A percentile compares a stretch with the other conserved stretches of the same genome.
Evolutionary conservation across 768 basidiomycete genomes (phyloP).

Genomic region (Inosperma sp.): DNA sequence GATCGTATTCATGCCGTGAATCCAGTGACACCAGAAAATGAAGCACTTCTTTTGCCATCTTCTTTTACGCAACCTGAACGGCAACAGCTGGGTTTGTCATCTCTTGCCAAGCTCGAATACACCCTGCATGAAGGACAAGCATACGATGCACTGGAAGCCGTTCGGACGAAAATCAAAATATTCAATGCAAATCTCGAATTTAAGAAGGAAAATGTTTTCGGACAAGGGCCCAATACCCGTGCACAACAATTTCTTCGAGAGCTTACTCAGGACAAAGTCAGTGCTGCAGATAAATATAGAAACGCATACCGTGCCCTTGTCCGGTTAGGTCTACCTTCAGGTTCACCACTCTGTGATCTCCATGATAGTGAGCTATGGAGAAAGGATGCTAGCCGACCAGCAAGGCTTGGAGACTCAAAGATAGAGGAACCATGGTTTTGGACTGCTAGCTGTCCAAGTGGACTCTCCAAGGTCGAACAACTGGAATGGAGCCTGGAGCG

Average conservation of each 20-base stretch:
- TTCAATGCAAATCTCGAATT: conserved; percentile 19
- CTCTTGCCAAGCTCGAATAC: conserved; percentile 15
- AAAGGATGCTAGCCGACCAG: conserved; percentile 16
- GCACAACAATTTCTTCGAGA: conserved; percentile 18
- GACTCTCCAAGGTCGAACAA: conserved; percentile 15
- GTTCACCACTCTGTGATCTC: conserved; percentile 16
- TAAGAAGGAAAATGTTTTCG: conserved; percentile 21
- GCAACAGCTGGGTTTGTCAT: conserved; percentile 5
- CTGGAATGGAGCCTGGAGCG: conserved; percentile 21
- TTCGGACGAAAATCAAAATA: conserved; percentile 21
- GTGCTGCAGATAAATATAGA: conserved; percentile 17
- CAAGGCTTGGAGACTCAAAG: conserved; percentile 16
- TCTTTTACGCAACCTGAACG: conserved; percentile 7
- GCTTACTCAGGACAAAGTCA: conserved; percentile 14
- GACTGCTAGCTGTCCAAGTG: conserved; percentile 15
- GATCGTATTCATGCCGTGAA: background rate
- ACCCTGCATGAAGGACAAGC: conserved; percentile 25
- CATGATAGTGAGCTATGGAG: conserved; percentile 13
- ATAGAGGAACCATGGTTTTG: conserved; percentile 25
- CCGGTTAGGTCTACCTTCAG: conserved; percentile 14
- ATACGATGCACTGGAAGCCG: conserved; percentile 22
- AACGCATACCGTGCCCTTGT: conserved; percentile 14
- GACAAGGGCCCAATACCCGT: conserved; percentile 22
- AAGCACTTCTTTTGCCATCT: conserved; percentile 20
- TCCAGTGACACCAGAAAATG: conserved; percentile 10